Percentiles rank a stretch among this genome's conserved stretches.
Evolutionary conservation across 345 rosid species (phyloP).

Genomic region (Schrenkiella parvula): DNA sequence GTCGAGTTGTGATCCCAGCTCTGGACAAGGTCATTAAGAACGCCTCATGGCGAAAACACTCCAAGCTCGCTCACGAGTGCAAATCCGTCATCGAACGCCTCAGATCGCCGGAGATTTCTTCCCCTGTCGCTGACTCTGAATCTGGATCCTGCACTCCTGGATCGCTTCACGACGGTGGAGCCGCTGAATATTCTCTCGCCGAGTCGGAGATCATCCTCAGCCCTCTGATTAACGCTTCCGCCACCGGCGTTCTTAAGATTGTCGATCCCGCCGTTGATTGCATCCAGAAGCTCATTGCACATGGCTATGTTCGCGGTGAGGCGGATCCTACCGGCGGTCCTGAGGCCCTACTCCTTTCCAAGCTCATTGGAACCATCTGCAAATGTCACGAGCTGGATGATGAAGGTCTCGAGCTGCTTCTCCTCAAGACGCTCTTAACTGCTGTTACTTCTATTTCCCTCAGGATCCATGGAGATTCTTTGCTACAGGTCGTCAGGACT

Average conservation of each 20-base stretch:
- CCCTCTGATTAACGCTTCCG: constrained; percentile 76
- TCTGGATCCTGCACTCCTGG: constrained; percentile 73
- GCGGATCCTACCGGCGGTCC: constrained; percentile 77
- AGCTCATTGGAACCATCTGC: constrained; percentile 74
- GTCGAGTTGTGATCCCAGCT: constrained; percentile 67
- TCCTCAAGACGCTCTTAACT: constrained; percentile 74
- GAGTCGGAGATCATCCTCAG: constrained; percentile 86
- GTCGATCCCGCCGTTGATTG: constrained; percentile 92
- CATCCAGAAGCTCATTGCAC: constrained; percentile 83
- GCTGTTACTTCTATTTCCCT: constrained; percentile 85
- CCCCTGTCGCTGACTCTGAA: constrained; percentile 39
- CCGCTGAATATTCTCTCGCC: constrained; percentile 60
- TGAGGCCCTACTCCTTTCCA: constrained; percentile 64
- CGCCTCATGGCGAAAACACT: constrained; percentile 98
- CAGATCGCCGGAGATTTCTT: constrained; percentile 40
- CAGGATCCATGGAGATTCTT: constrained; percentile 88
- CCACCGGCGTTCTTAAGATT: constrained; percentile 67
- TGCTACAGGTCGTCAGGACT: constrained; percentile 86
- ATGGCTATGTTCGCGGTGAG: constrained; percentile 97
- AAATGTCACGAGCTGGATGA: constrained; percentile 81
- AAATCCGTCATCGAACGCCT: constrained; percentile 75
- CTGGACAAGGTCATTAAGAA: constrained; percentile 84
- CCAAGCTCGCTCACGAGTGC: constrained; percentile 91
- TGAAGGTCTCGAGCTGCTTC: constrained; percentile 67
- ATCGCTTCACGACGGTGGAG: constrained; percentile 79